Conservation (phyloP, 805 yeast genomes). For the Lipomyces orientalis region DNA sequence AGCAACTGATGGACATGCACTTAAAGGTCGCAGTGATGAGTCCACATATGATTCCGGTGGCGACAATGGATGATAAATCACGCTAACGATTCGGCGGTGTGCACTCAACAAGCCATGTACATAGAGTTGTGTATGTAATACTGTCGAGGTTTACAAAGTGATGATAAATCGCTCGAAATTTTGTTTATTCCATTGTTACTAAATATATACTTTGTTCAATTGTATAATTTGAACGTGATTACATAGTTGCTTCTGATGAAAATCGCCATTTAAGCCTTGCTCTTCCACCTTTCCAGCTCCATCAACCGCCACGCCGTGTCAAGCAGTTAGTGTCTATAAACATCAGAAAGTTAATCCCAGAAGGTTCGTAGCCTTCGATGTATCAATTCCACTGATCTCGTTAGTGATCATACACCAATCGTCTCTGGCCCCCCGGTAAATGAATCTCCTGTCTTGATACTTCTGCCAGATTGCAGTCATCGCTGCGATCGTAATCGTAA, state of each 20-base stretch:
- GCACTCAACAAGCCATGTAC: neutral
- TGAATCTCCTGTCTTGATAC: conserved; percentile 9
- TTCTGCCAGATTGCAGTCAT: conserved; percentile 8
- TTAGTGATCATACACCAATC: conserved; percentile 36
- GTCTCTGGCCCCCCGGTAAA: conserved; percentile 24
- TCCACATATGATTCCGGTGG: conserved; percentile 19
- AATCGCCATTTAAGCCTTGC: neutral
- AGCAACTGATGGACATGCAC: conserved; percentile 8
- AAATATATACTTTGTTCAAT: neutral
- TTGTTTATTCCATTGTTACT: neutral
- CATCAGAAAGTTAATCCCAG: conserved; percentile 50
- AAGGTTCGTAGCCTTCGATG: conserved; percentile 47
- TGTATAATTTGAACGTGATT: neutral
- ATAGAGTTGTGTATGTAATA: no score
- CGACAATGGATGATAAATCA: neutral
- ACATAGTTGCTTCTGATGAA: neutral
- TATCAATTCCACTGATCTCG: conserved; percentile 45
- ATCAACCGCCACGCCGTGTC: conserved; percentile 53
- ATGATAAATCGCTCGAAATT: neutral
- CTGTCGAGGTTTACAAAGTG: no score
- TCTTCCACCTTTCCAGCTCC: conserved; percentile 39
- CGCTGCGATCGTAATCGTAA: conserved; percentile 2
- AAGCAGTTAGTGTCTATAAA: conserved; percentile 50
- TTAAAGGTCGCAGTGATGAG: conserved; percentile 19
- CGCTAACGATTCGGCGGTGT: neutral